Evolutionary conservation across 176 grass and related monocot genomes (phyloP).

Genomic region (Microstegium vimineum): DNA sequence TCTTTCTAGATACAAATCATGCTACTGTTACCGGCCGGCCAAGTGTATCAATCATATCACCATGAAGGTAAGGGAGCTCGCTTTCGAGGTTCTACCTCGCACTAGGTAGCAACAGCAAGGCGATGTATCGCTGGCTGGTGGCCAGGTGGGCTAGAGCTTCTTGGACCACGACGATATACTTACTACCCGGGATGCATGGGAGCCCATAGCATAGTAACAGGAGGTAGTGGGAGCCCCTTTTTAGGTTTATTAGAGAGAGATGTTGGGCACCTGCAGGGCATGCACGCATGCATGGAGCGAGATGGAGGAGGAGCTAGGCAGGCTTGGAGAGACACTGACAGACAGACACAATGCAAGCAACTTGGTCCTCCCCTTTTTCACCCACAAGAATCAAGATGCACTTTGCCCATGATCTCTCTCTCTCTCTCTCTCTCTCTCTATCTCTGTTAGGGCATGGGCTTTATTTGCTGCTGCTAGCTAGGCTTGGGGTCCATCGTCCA

Average conservation of each 20-base stretch:
- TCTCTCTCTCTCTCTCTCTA: no score
- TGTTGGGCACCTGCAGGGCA: not conserved
- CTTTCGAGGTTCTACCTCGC: conserved; percentile 10
- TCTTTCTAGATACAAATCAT: not conserved
- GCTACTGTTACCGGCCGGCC: not conserved
- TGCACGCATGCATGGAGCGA: not conserved
- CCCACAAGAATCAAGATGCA: conserved; percentile 7
- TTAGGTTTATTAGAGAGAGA: not conserved
- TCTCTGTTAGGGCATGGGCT: no score
- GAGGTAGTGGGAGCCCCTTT: conserved; percentile 19
- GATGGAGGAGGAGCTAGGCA: not conserved
- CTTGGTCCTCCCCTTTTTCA: conserved; percentile 7
- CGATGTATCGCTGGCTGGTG: not conserved
- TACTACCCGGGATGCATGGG: not conserved
- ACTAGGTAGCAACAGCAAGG: conserved; percentile 26
- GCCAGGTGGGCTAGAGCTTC: conserved; percentile 4
- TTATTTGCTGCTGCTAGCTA: not conserved
- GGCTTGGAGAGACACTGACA: not conserved
- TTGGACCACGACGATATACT: not conserved
- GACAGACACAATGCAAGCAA: not conserved
- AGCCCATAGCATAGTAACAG: not conserved
- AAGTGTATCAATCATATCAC: not conserved
- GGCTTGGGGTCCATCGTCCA: not conserved
- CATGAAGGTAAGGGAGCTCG: not conserved
- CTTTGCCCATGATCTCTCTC: conserved; percentile 12